Evolutionary conservation across 2,329 filamentous ascomycete species (phyloP).

Genomic region (Akanthomyces uredinophilus): DNA sequence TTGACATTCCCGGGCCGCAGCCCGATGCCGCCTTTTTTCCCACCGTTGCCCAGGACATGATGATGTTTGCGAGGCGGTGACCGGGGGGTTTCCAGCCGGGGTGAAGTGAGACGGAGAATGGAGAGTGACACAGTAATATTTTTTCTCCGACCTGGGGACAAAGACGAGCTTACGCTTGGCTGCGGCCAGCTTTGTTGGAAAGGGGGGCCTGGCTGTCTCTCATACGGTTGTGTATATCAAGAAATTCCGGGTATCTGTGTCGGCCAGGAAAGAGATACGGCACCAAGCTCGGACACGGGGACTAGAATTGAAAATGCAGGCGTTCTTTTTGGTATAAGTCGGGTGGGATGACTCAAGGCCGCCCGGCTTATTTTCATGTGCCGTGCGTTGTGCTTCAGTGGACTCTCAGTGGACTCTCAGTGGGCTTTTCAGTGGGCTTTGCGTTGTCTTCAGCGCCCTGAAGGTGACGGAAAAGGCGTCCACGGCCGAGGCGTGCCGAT

Average conservation of each 20-base stretch:
- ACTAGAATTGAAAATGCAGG: not conserved
- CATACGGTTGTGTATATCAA: not conserved
- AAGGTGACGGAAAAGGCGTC: not conserved
- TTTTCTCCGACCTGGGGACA: not conserved
- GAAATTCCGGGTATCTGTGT: not conserved
- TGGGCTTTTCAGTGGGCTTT: not conserved
- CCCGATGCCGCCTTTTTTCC: constrained; percentile 35
- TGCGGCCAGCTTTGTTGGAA: constrained; percentile 5
- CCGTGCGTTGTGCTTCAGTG: not conserved
- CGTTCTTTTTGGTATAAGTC: constrained; percentile 2
- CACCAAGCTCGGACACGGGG: not conserved
- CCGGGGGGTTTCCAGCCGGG: not conserved
- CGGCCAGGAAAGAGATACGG: not conserved
- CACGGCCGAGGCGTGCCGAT: constrained; percentile 12
- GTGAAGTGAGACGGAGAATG: not conserved
- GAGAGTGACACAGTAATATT: not conserved
- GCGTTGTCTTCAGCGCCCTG: not conserved
- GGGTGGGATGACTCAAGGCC: constrained; percentile 7
- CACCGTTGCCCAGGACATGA: constrained; percentile 37
- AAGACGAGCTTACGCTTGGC: constrained; percentile 7
- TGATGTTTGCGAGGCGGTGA: constrained; percentile 18
- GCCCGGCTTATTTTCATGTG: not conserved
- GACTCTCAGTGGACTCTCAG: not conserved
- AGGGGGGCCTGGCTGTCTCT: not conserved
- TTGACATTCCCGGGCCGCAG: constrained; percentile 21